Evolutionary conservation across 306 rosid species (phyloP), one percentile per base, ranked within the genome.

Genomic region (Boehmeria nivea): DNA sequence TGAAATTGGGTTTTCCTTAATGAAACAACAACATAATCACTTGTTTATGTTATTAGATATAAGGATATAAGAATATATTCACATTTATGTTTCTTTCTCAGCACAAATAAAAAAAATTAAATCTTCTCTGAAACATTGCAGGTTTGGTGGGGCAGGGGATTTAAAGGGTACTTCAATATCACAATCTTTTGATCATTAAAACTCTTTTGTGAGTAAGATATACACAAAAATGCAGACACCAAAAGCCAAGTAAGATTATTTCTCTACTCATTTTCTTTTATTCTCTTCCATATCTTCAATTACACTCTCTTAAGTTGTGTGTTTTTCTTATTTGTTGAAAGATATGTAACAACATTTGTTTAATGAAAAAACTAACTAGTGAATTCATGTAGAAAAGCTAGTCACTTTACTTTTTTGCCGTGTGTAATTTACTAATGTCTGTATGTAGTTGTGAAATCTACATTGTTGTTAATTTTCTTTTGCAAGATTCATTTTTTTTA

Each of bases 151-250:
- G 88, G 71, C 84, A 76, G 78, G 64, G 74, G 62, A 66, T 73
- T 51, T 69, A 61, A 53, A 22, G 51, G 64, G 65, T 57, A 63
- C 53, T 64, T 61, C n/a, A 55, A 33, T 4, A 11, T 11, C 11
- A 56, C 63, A 50, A n/a, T 51, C 23, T 51, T n/a, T 27, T 34
- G 37, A 38, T 50, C 44, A 31, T 36, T 49, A 17, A 70, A 21
- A 13, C 20, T 38, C 36, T 40, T 8, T 20, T 48, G 12, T 26
- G 15, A 3, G 58, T 12, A 10, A 13, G 34, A 37, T 6, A 54
- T 42, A 66, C 42, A 43, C 36, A 69, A 78, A 51, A 51, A 89
- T 85, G 97, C 95, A 89, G 88, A 81, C 85, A 23, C 87, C 88
- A 19, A 83, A 85, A 76, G 63, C 79, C 63, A 88, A 86, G 96